These are phyloP conservation scores for Leccinum broughii DNA, from an alignment of 768 basidiomycete genomes.

Conservation along the genomic window DNA sequence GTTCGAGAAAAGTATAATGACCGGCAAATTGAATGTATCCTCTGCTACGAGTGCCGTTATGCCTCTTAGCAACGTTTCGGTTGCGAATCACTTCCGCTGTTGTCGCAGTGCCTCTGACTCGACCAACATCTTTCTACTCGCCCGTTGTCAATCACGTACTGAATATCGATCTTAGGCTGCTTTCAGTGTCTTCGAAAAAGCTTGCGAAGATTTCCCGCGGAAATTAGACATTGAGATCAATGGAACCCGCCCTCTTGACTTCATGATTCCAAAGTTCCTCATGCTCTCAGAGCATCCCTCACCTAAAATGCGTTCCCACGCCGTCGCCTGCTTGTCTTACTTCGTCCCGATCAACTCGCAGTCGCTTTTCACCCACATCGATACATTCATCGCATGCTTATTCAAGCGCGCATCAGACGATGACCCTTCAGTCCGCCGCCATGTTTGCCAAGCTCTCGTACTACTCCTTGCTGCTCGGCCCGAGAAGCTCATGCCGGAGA, in stretches of 20 bases:
- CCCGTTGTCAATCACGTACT: slow-evolving; percentile 12
- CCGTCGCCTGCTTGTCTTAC: slow-evolving; percentile 91
- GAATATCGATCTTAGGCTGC: slow-evolving; percentile 58
- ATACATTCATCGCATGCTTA: slow-evolving; percentile 87
- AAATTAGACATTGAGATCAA: slow-evolving; percentile 94
- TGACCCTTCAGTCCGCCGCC: slow-evolving; percentile 88
- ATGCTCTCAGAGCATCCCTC: slow-evolving; percentile 80
- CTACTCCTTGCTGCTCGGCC: slow-evolving; percentile 90
- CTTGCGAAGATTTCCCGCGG: slow-evolving; percentile 95
- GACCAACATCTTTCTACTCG: neutral
- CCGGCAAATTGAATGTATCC: slow-evolving; percentile 5
- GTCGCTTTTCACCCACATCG: slow-evolving; percentile 88
- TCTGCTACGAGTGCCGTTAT: slow-evolving; percentile 7
- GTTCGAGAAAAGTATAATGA: slow-evolving; percentile 1
- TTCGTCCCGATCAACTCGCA: slow-evolving; percentile 87
- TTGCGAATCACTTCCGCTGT: slow-evolving; percentile 5
- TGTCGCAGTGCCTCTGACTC: slow-evolving; percentile 1
- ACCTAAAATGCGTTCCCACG: slow-evolving; percentile 89
- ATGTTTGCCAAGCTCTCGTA: slow-evolving; percentile 95
- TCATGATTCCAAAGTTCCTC: slow-evolving; percentile 96
- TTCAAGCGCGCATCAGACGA: slow-evolving; percentile 97
- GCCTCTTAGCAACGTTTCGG: slow-evolving; percentile 1
- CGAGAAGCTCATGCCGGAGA: slow-evolving; percentile 95
- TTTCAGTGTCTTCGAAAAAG: slow-evolving; percentile 92
- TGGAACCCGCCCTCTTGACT: slow-evolving; percentile 91